phyloP scores from a whole-genome alignment of 2,329 filamentous ascomycete species.

The Lasiodiplodia theobromae region DNA sequence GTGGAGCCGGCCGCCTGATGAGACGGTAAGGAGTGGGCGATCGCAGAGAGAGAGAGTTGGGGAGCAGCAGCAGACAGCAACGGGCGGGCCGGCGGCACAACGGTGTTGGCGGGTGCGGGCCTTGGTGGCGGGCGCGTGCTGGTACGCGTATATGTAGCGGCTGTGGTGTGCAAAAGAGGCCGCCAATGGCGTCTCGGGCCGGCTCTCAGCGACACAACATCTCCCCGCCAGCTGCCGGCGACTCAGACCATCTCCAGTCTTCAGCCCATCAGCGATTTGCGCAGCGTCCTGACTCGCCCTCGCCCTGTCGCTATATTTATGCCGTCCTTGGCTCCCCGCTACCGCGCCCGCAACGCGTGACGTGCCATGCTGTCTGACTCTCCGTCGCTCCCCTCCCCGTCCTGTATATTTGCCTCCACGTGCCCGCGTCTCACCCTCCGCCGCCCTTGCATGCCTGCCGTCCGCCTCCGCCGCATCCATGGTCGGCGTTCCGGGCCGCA shows the following conservation, averaged over 20 bases:
- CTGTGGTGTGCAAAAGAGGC: neutral
- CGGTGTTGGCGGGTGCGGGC: conserved; percentile 11
- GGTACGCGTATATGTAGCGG: neutral
- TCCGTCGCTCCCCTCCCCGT: neutral
- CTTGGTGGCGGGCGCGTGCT: neutral
- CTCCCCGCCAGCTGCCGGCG: conserved; percentile 2
- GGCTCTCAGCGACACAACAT: conserved; percentile 1
- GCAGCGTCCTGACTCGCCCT: conserved; percentile 8
- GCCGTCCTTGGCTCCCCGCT: conserved; percentile 17
- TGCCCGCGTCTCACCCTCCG: neutral
- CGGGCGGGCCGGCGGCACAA: conserved; percentile 17
- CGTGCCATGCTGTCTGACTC: conserved; percentile 13
- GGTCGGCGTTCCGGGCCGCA: conserved; percentile 29
- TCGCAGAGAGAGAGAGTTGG: neutral
- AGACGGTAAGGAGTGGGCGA: neutral
- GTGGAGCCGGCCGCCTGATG: neutral
- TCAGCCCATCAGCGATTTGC: conserved; percentile 1
- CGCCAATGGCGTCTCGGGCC: neutral
- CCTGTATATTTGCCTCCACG: conserved; percentile 7
- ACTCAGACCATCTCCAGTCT: conserved; percentile 8
- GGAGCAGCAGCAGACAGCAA: neutral
- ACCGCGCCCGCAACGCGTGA: neutral
- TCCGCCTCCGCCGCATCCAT: conserved; percentile 11
- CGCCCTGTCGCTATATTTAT: conserved; percentile 21
- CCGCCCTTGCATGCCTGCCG: conserved; percentile 12